These are phyloP conservation scores for Rhododendron ferrugineum DNA, from an alignment of 148 eudicot species.

Conservation along the genomic window DNA sequence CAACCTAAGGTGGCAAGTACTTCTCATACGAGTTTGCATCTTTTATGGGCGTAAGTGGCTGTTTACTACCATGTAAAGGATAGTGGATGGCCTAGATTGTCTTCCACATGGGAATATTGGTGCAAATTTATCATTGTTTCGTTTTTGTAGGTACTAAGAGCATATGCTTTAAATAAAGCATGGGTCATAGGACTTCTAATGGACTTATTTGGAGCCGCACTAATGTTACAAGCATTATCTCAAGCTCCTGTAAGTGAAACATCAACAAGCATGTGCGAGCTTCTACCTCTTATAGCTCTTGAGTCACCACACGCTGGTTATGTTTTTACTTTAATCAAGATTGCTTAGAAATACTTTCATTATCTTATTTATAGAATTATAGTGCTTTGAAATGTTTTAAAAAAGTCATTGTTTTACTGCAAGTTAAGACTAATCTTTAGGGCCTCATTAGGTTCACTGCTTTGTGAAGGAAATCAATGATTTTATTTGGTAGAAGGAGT, in stretches of 20 bases:
- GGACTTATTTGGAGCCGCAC: constrained; percentile 88
- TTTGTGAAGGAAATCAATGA: background rate
- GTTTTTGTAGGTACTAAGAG: constrained; percentile 69
- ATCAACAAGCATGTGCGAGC: background rate
- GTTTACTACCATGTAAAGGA: background rate
- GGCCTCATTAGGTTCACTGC: background rate
- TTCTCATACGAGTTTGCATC: background rate
- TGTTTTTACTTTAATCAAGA: background rate
- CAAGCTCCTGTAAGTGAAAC: constrained; percentile 82
- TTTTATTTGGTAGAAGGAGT: background rate
- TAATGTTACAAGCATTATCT: constrained; percentile 94
- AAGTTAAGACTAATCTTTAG: background rate
- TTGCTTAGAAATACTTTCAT: background rate
- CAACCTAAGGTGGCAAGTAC: background rate
- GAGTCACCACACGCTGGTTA: background rate
- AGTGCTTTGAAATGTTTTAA: background rate
- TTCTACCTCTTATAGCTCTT: background rate
- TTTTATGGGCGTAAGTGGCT: background rate
- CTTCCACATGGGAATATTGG: background rate
- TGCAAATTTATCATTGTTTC: background rate
- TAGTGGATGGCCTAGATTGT: background rate
- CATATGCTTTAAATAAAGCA: constrained; percentile 77
- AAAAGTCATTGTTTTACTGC: background rate
- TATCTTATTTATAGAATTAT: background rate
- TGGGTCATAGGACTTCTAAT: constrained; percentile 84